Evolutionary conservation across 23 red algal genomes (phyloP), one percentile per base, ranked within the genome.

Genomic region (Gracilaria caudata): DNA sequence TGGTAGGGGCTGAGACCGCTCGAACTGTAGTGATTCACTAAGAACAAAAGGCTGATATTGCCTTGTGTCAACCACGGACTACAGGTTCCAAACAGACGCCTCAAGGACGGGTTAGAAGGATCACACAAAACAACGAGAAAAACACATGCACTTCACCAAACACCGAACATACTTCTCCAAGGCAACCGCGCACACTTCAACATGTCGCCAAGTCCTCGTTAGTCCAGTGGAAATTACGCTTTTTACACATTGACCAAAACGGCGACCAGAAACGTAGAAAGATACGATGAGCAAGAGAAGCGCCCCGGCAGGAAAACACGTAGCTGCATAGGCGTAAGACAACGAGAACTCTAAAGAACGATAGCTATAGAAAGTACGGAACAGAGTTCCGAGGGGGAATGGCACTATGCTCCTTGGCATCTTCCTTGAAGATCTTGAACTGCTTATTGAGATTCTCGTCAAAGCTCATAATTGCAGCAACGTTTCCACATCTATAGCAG

Each of bases 401-500:
- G 34, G 82, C 81, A 39, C 61, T 84, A 68, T 99, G 97, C 70
- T 99, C 97, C 58, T 94, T 92, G 30, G 83, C 93, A 41, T 95
- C 97, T 71, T 99, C 97, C 32, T 84, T 81, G 77, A 99, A 99
- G 57, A 99, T 99, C 82, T 92, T 92, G 54, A 94, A 94, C 44
- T 99, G 93, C 60, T 92, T 86, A 57, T 99, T 96, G 78, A 95
- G 89, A 25, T 99, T 88, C 51, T 94, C 93, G 55, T 99, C 97
- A 65, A 99, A 95, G 45, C 61, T 84, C 86, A 99, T 84, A 66
- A 99, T 99, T 13, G 97, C 97, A 38, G 97, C 97, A 7, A 99
- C 97, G 80, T 99, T 99, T 57, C 97, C 97, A 57, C 97, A 99
- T 25, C 97, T 93, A 66, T 99, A 99, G 63, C 97, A 99, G 75